phyloP scores from a whole-genome alignment of 805 yeast genomes.

The Metschnikowia chrysomelidarum region DNA sequence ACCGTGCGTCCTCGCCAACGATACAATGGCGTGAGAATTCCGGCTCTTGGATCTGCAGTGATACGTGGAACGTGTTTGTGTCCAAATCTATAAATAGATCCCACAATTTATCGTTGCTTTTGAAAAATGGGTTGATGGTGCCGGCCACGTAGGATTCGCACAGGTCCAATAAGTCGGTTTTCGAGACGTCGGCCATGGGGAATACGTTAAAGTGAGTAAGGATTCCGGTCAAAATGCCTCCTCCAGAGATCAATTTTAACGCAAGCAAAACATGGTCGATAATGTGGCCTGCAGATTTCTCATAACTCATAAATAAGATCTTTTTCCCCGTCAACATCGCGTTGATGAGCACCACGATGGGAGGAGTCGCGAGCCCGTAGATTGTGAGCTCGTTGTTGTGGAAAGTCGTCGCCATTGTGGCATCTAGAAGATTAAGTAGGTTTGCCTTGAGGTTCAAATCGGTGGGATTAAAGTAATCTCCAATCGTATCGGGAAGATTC shows the following conservation, averaged over 20 bases:
- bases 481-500: conserved; percentile 40
- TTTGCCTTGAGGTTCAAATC: conserved; percentile 42
- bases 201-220: conserved; percentile 41
- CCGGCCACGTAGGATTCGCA: conserved; percentile 54
- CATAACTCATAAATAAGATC: conserved; percentile 38
- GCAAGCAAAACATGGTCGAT: conserved; percentile 40
- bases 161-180: conserved; percentile 47
- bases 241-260: conserved; percentile 41
- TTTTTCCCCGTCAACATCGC: conserved; percentile 39
- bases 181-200: conserved; percentile 63
- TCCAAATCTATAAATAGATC: conserved; percentile 64
- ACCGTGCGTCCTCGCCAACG: conserved; percentile 44
- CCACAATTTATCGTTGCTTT: conserved; percentile 53
- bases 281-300: conserved; percentile 43
- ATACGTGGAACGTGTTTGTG: conserved; percentile 38
- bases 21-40: conserved; percentile 33
- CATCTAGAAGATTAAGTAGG: conserved; percentile 33
- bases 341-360: conserved; percentile 34
- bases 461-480: conserved; percentile 45
- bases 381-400: conserved; percentile 49
- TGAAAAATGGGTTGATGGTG: conserved; percentile 64
- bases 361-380: conserved; percentile 54
- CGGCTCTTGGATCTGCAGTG: conserved; percentile 22
- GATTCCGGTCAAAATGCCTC: conserved; percentile 42
- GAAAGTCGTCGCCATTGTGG: conserved; percentile 32